A percentile compares a stretch with the other conserved stretches of the same genome.
Evolutionary conservation across 1,139 yeast species (phyloP).

Genomic region (Geotrichum citri-aurantii): DNA sequence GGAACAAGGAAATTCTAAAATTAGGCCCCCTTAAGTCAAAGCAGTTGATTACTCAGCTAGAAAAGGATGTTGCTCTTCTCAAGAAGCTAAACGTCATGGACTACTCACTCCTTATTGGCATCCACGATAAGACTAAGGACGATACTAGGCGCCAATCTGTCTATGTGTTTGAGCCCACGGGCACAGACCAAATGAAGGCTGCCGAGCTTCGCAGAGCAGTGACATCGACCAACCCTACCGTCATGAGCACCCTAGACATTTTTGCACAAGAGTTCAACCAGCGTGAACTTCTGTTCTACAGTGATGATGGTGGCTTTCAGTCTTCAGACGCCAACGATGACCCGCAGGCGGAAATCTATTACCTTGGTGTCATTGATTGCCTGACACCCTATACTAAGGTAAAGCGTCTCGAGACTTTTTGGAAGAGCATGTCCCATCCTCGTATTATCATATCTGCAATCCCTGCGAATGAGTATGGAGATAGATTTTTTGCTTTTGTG

Average conservation of each 20-base stretch:
- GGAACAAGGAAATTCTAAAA: conserved; percentile 52
- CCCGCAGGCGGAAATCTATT: conserved; percentile 69
- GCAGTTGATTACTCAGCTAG: conserved; percentile 61
- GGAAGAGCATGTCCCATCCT: conserved; percentile 68
- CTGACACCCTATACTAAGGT: conserved; percentile 74
- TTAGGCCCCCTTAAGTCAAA: conserved; percentile 67
- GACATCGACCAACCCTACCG: conserved; percentile 36
- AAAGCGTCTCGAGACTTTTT: conserved; percentile 79
- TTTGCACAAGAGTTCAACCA: conserved; percentile 30
- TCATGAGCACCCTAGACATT: conserved; percentile 33
- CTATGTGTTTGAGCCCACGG: conserved; percentile 36
- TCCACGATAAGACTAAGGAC: conserved; percentile 67
- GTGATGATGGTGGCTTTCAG: conserved; percentile 80
- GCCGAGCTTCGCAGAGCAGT: conserved; percentile 37
- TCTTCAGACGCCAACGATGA: conserved; percentile 63
- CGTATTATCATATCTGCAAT: conserved; percentile 75
- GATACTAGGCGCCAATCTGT: conserved; percentile 39
- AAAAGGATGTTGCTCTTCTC: conserved; percentile 66
- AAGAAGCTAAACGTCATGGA: conserved; percentile 86
- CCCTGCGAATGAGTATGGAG: conserved; percentile 87
- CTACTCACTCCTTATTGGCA: conserved; percentile 80
- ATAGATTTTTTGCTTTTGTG: conserved; percentile 72
- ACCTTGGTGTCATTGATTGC: conserved; percentile 91
- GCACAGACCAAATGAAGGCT: conserved; percentile 27
- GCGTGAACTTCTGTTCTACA: conserved; percentile 53